Evolutionary conservation across 495 filamentous ascomycete genomes (phyloP).

Genomic region (Acidomyces sp.): DNA sequence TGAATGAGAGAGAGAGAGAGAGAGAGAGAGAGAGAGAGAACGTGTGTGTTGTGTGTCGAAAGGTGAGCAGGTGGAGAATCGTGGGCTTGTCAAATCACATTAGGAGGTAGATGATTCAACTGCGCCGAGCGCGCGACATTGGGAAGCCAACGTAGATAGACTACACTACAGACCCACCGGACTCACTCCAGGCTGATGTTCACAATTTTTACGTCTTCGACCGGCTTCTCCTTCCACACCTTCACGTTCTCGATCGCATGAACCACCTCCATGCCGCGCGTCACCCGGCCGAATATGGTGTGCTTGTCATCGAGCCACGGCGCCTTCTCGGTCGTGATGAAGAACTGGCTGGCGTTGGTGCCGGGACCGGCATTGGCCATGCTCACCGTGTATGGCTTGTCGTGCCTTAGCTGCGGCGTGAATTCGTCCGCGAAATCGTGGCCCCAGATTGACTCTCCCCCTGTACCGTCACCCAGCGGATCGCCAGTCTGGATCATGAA

Average conservation of each 20-base stretch:
- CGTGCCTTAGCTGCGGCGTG: constrained; percentile 65
- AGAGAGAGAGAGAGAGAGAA: no score
- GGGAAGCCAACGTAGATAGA: no score
- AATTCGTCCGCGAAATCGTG: constrained; percentile 94
- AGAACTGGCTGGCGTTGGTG: constrained; percentile 69
- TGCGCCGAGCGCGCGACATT: no score
- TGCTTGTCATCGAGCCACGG: constrained; percentile 95
- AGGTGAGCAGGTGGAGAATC: no score
- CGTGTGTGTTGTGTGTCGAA: no score
- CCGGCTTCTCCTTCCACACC: constrained; percentile 91
- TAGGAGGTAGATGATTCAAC: no score
- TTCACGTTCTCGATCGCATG: constrained; percentile 89
- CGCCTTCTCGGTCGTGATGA: constrained; percentile 96
- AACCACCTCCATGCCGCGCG: constrained; percentile 85
- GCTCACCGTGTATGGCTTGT: constrained; percentile 88
- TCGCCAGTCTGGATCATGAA: constrained; percentile 98
- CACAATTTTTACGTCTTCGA: constrained; percentile 94
- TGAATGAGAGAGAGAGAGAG: no score
- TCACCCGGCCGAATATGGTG: constrained; percentile 84
- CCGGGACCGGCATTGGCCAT: constrained; percentile 96
- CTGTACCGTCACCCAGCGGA: constrained; percentile 86
- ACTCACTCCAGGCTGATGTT: no score
- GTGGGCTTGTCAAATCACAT: no score
- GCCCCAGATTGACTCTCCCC: constrained; percentile 95
- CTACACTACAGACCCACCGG: no score